These are phyloP conservation scores for Aspergillus luchuensis DNA, from an alignment of 2,329 filamentous ascomycete species.

Conservation along the genomic window DNA sequence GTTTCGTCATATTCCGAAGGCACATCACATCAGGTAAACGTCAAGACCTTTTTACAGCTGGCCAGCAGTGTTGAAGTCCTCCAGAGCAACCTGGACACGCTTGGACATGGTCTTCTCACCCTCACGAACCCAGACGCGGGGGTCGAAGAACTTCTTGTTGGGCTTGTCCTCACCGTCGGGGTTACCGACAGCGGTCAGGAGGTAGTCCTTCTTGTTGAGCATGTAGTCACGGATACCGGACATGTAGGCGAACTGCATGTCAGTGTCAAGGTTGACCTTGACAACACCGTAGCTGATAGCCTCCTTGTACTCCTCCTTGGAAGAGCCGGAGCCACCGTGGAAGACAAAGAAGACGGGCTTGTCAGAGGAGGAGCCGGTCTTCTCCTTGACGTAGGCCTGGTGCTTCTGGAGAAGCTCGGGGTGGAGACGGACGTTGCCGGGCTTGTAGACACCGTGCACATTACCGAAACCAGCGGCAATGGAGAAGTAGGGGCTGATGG, in stretches of 20 bases:
- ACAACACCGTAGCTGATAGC: conserved; percentile 93
- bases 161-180: conserved; percentile 95
- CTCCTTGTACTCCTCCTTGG: conserved; percentile 84
- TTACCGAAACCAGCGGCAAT: conserved; percentile 98
- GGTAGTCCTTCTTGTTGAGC: conserved; percentile 91
- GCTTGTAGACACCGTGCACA: conserved; percentile 99
- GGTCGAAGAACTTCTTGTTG: conserved; percentile 96
- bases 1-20: conserved; percentile 20
- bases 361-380: conserved; percentile 68
- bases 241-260: conserved; percentile 94
- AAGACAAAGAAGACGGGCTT: conserved; percentile 99
- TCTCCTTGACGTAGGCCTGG: conserved; percentile 85
- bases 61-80: conserved; percentile 86
- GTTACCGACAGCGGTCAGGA: conserved; percentile 85
- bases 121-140: conserved; percentile 87
- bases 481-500: conserved; percentile 94
- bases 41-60: conserved; percentile 63
- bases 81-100: conserved; percentile 77
- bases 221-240: conserved; percentile 93
- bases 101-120: conserved; percentile 95
- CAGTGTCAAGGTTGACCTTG: conserved; percentile 99
- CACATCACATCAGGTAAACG: conserved; percentile 15
- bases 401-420: conserved; percentile 96
- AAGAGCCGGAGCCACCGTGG: conserved; percentile 93
- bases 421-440: conserved; percentile 94